These are phyloP conservation scores for Ettlia oleoabundans DNA, from an alignment of 139 green algal genomes.

Conservation along the genomic window DNA sequence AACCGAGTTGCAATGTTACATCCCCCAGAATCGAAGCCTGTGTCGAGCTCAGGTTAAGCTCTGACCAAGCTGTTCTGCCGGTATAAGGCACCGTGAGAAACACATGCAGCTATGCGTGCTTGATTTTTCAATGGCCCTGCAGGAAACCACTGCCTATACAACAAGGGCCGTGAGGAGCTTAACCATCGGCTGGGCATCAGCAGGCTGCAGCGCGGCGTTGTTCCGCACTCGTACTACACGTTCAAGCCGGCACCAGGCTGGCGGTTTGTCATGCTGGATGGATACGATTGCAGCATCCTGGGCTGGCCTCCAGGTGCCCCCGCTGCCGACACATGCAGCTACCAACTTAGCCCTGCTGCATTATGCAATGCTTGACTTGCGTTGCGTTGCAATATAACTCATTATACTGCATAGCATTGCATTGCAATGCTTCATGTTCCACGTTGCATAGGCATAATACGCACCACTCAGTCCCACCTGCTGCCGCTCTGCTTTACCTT, in stretches of 20 bases:
- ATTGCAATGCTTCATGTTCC: too few species aligned
- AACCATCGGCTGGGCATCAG: slow-evolving; percentile 42
- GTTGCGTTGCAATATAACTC: not conserved
- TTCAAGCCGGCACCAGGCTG: slow-evolving; percentile 61
- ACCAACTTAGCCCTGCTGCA: too few species aligned
- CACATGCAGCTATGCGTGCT: not conserved
- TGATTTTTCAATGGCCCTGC: not conserved
- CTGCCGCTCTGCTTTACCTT: not conserved
- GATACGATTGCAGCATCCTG: slow-evolving; percentile 77
- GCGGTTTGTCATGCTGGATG: slow-evolving; percentile 79
- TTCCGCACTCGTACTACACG: slow-evolving; percentile 65
- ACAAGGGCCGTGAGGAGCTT: slow-evolving; percentile 56
- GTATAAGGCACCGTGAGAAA: not conserved
- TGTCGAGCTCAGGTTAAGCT: too few species aligned
- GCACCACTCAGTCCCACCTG: not conserved
- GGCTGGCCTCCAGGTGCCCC: slow-evolving; percentile 46
- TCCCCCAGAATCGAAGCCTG: too few species aligned
- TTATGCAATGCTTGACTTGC: not conserved
- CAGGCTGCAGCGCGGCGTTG: not conserved
- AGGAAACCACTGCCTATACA: slow-evolving; percentile 84
- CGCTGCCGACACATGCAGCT: too few species aligned
- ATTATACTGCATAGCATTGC: too few species aligned
- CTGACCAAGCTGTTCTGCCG: too few species aligned
- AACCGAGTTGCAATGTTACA: too few species aligned
- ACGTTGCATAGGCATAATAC: not conserved